Evolutionary conservation across 257 asterid species (phyloP).

Genomic region (Solanum boliviense): DNA sequence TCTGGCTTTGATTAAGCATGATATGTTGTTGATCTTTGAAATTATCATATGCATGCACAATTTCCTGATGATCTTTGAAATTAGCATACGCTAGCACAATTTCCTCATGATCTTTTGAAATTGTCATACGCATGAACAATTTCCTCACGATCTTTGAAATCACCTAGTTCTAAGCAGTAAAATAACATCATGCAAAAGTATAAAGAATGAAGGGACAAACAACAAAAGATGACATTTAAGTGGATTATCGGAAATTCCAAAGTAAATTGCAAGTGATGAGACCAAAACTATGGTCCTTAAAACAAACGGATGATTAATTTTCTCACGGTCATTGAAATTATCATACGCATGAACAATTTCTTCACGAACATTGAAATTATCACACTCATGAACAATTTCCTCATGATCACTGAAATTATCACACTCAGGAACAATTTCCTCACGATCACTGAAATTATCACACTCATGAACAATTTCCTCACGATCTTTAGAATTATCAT

Average conservation of each 20-base stretch:
- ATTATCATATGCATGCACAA: not conserved
- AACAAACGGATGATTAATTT: not conserved
- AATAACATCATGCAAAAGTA: not conserved
- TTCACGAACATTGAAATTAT: too few species aligned
- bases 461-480: not conserved
- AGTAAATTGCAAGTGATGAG: not conserved
- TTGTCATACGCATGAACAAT: not conserved
- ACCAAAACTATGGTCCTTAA: not conserved
- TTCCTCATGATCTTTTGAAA: too few species aligned
- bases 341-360: too few species aligned
- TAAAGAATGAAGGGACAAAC: not conserved
- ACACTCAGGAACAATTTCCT: too few species aligned
- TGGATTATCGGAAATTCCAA: not conserved
- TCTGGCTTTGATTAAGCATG: not conserved
- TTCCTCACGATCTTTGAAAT: too few species aligned
- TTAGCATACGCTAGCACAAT: not conserved
- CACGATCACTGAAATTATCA: not conserved
- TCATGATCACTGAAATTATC: too few species aligned
- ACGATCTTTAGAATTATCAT: too few species aligned
- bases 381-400: not conserved
- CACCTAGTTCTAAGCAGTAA: not conserved
- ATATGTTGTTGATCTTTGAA: not conserved
- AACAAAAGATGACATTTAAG: not conserved
- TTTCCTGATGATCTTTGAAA: not conserved
- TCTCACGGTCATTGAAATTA: too few species aligned